Evolutionary conservation across 75 land plant genomes (phyloP), one percentile per base, ranked within the genome.

Genomic region (Sequoia sempervirens): DNA sequence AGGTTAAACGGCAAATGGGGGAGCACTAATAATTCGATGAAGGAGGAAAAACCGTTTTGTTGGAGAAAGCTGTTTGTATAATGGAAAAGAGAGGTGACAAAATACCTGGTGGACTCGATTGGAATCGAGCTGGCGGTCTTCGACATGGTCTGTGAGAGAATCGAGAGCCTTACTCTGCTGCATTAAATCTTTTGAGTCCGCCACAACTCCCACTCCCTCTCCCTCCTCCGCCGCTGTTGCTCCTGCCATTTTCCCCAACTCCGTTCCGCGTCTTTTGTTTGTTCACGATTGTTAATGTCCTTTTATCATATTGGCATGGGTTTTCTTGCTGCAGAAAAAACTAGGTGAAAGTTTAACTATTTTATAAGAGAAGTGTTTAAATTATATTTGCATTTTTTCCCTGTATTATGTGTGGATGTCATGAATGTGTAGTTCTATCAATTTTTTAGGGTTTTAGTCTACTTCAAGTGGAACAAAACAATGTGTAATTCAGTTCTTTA

Each of bases 111-210:
- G 99, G 68, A 95, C 99, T 5, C 99, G 93, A 73, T 88, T 87
- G 84, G 99, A 95, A 80, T 97, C 92, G 81, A 97, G 96, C 87
- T 95, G 98, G 20, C 99, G 94, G 75, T 97, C 99, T 69, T 97
- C 99, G 80, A 97, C 99, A 82, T 87, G 98, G 78, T 97, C 99
- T 78, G 99, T 97, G 86, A 97, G 91, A 86, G 95, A 94, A 87
- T 97, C 99, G 43, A 97, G 83, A 38, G 99, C 99, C 83, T 97
- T 97, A 90, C 92, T 95, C 84, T 97, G 99, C 87, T 95, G 99
- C 84, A 93, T 96, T 85, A 92, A 37, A 82, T 95, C 98, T 85
- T 95, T 97, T 20, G 99, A 97, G 58, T 96, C 94, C 13, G 83
- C 88, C 66, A 84, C 47, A 56, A 82, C 54, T 81, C 43, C 90